phyloP scores from a whole-genome alignment of 2,329 filamentous ascomycete genomes.

The Fusarium xyrophilum region DNA sequence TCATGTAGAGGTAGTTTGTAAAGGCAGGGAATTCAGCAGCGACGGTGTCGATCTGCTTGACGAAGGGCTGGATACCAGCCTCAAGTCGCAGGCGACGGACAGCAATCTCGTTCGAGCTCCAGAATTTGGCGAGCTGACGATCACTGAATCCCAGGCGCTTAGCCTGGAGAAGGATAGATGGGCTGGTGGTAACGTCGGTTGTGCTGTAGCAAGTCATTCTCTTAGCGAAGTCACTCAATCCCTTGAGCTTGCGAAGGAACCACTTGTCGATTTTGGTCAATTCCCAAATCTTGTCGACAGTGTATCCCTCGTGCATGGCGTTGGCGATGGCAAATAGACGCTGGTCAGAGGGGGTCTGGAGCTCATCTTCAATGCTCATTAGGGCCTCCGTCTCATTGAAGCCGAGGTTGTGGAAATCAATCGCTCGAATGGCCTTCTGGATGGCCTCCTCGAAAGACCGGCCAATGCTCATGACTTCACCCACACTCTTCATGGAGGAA shows the following conservation, averaged over 20 bases:
- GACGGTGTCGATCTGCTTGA: slow-evolving; percentile 99
- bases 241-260: slow-evolving; percentile 93
- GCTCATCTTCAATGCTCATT: slow-evolving; percentile 94
- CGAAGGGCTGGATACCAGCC: slow-evolving; percentile 82
- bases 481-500: slow-evolving; percentile 99
- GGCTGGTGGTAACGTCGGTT: slow-evolving; percentile 68
- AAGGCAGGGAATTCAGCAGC: slow-evolving; percentile 93
- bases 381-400: slow-evolving; percentile 91
- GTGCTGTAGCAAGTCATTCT: slow-evolving; percentile 71
- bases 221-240: slow-evolving; percentile 87
- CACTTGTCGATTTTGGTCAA: slow-evolving; percentile 99
- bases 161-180: slow-evolving; percentile 75
- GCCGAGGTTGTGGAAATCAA: slow-evolving; percentile 93
- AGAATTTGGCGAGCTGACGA: slow-evolving; percentile 90
- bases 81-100: slow-evolving; percentile 86
- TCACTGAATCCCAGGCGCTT: slow-evolving; percentile 97
- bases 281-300: slow-evolving; percentile 96
- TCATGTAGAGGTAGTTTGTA: slow-evolving; percentile 96
- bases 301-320: slow-evolving; percentile 93
- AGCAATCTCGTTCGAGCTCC: slow-evolving; percentile 91
- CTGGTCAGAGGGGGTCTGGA: slow-evolving; percentile 97
- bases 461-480: slow-evolving; percentile 98
- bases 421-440: slow-evolving; percentile 94
- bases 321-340: slow-evolving; percentile 97
- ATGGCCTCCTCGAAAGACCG: slow-evolving; percentile 97